Percentiles rank a stretch among this genome's conserved stretches.
Conservation (phyloP, 1,284 basidiomycete genomes). For the Ganoderma lucidum region DNA sequence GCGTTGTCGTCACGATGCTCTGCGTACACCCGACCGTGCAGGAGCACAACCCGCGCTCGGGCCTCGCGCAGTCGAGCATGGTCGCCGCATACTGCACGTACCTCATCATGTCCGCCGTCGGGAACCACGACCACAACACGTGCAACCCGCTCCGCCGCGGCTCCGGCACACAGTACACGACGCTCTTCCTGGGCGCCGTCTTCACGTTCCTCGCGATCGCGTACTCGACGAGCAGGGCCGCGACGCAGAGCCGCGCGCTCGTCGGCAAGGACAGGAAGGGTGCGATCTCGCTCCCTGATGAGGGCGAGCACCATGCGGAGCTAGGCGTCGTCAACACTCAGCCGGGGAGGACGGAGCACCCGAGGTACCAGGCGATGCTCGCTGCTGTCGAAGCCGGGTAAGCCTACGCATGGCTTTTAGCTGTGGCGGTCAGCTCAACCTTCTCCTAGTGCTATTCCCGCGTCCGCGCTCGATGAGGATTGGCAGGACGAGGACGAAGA, state of each 20-base stretch:
- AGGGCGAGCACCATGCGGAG: conserved; percentile 67
- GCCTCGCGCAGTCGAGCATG: conserved; percentile 95
- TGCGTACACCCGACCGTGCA: conserved; percentile 91
- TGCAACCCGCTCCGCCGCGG: conserved; percentile 88
- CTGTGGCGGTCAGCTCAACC: background rate
- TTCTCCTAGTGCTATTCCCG: conserved; percentile 81
- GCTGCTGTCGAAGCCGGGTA: conserved; percentile 96
- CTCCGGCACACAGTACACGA: conserved; percentile 82
- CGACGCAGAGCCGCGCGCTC: conserved; percentile 92
- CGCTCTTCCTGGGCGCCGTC: conserved; percentile 89
- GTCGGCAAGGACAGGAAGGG: conserved; percentile 79
- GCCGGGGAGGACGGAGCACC: conserved; percentile 86
- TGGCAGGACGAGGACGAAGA: conserved; percentile 84
- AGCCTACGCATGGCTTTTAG: conserved; percentile 32
- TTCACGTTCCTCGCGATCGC: conserved; percentile 99
- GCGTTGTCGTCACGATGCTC: conserved; percentile 82
- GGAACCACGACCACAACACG: conserved; percentile 85
- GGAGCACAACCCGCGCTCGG: conserved; percentile 93
- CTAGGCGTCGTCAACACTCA: conserved; percentile 82
- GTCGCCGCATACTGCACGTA: conserved; percentile 98
- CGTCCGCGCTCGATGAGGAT: conserved; percentile 89
- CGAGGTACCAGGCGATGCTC: conserved; percentile 93
- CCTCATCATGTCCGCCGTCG: conserved; percentile 92
- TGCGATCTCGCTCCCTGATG: conserved; percentile 67
- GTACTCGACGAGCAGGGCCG: conserved; percentile 95